Percentiles rank a stretch among this genome's conserved stretches.
These are phyloP conservation scores for Kickxella alabastrina DNA, from an alignment of 192 early-diverging fungal genomes.

Conservation along the genomic window DNA sequence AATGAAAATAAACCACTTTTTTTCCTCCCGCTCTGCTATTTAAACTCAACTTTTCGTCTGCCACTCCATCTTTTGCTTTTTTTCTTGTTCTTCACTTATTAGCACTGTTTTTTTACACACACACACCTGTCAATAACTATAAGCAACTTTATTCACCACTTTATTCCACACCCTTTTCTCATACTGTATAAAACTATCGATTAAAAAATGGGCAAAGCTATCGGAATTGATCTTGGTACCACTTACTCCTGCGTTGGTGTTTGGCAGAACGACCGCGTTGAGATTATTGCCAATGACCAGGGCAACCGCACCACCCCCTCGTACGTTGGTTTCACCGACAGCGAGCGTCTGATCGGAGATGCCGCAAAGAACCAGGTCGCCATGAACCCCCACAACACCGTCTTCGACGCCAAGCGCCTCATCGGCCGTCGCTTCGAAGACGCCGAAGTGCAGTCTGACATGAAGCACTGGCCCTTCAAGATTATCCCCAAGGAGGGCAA, in stretches of 20 bases:
- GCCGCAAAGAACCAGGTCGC: constrained; percentile 99
- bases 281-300: no score
- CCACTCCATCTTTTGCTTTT: no score
- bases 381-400: constrained; percentile 98
- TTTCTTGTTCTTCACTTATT: no score
- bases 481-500: constrained; percentile 83
- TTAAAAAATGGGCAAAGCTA: constrained; percentile 46
- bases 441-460: constrained; percentile 94
- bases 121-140: no score
- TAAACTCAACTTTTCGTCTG: no score
- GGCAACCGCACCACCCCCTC: constrained; percentile 98
- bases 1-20: not conserved
- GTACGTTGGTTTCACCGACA: constrained; percentile 94
- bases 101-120: no score
- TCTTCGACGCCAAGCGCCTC: no score
- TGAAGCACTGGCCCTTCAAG: constrained; percentile 99
- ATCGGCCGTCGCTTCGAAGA: constrained; percentile 94
- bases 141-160: no score
- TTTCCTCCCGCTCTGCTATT: no score
- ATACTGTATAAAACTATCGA: constrained; percentile 3
- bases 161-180: not conserved
- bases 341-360: constrained; percentile 98
- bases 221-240: no score
- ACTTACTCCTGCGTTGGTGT: no score
- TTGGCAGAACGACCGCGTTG: no score